Percentiles rank a stretch among this genome's conserved stretches.
phyloP scores from a whole-genome alignment of 1,284 basidiomycete genomes.

The Ustilago vetiveriae region DNA sequence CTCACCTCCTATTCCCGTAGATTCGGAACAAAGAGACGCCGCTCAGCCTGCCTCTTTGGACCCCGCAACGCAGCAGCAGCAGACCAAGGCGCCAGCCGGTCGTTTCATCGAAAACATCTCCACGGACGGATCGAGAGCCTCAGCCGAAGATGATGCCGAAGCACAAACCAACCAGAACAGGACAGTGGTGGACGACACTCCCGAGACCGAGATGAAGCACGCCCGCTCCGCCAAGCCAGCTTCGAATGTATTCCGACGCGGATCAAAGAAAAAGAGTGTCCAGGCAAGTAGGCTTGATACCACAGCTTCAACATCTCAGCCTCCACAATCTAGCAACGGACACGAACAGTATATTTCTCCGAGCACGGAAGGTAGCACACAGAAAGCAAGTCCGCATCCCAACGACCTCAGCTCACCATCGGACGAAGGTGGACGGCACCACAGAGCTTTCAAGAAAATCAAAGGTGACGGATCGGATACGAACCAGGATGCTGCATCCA shows the following conservation, averaged over 20 bases:
- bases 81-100: slow-evolving; percentile 10
- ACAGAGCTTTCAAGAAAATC: slow-evolving; percentile 10
- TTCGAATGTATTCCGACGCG: slow-evolving; percentile 11
- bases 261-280: slow-evolving; percentile 7
- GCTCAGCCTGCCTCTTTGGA: not conserved
- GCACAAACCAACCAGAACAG: not conserved
- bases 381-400: slow-evolving; percentile 17
- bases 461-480: slow-evolving; percentile 6
- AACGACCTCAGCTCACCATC: slow-evolving; percentile 20
- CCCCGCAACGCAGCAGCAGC: not conserved
- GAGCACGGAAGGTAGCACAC: slow-evolving; percentile 18
- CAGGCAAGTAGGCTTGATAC: not conserved
- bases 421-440: slow-evolving; percentile 6
- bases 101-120: slow-evolving; percentile 45
- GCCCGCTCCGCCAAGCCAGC: not conserved
- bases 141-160: slow-evolving; percentile 21
- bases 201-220: slow-evolving; percentile 15
- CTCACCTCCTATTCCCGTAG: slow-evolving; percentile 9
- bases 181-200: not conserved
- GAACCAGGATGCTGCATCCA: not conserved
- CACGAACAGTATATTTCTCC: slow-evolving; percentile 4
- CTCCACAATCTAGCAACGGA: not conserved
- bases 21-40: not conserved
- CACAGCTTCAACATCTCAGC: not conserved
- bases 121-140: slow-evolving; percentile 34